Evolutionary conservation across 192 early-diverging fungal genomes (phyloP), one percentile per base, ranked within the genome.

Genomic region (Dispira parvispora): DNA sequence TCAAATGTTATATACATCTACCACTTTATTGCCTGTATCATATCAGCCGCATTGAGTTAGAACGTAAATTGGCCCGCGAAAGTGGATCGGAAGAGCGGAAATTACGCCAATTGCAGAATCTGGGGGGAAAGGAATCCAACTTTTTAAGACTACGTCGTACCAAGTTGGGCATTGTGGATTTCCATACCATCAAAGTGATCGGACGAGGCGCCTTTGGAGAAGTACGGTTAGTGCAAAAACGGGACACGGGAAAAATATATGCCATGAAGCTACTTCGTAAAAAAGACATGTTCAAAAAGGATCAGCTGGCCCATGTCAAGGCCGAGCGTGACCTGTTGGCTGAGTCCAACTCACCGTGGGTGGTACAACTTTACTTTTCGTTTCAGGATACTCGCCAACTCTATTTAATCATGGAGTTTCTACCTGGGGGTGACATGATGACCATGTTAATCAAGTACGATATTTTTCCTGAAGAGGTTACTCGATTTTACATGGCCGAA

Each of bases 171-270:
- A 80, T 94, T 8, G 82, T 84, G 45, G 96, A 98, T 74, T 99
- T 98, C 72, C 69, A 77, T 28, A 99, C 97, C 18, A 81, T 99
- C 65, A 90, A 93, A 73, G 95, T 99, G 14, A 99, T 99, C 71
- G 97, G 97, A 0, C 92, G 91, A 52, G 97, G 97, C 43, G 97
- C 95, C 3, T 99, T 96, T 79, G 97, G 97, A 54, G 97, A 99
- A 69, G 95, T 99, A 44, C 81, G 97, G 45, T 69, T 99, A 45
- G 95, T 94, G 16, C 97, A 99, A 71, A 96, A 96, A 69, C 67
- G 78, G 20, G 95, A 98, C 67, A 94, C 88, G 12, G 97, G 94
- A 25, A 98, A 98, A 71, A 92, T 99, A 47, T 98, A 90, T 75
- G 94, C 94, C 45, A 94, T 99, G 90, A 99, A 99, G 72, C 92